Conservation (phyloP, 208 protist species). For the Tetramitus jugosus region DNA sequence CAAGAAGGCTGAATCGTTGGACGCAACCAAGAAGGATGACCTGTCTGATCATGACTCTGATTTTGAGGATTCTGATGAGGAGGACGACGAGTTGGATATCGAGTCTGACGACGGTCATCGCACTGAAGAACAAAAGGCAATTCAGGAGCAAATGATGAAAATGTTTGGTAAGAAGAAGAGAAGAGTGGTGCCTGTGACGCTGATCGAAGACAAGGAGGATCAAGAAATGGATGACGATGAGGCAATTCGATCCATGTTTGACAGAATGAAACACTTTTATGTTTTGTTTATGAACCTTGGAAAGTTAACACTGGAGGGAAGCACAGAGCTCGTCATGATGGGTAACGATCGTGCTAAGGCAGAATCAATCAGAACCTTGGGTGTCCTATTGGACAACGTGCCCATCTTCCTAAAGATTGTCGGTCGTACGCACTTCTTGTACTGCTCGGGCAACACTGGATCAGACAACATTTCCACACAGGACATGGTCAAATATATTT, state of each 20-base stretch:
- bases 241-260: too few relatives aligned
- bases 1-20: neutral
- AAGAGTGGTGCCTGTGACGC: neutral
- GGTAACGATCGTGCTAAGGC: neutral
- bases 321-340: neutral
- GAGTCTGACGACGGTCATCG: neutral
- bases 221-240: neutral
- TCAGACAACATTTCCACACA: neutral
- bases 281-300: neutral
- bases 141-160: neutral
- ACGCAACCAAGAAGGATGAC: neutral
- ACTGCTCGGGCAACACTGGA: neutral
- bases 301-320: neutral
- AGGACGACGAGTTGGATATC: neutral
- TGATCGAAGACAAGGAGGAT: too few relatives aligned
- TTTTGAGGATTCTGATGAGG: neutral
- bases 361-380: neutral
- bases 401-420: neutral
- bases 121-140: neutral
- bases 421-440: neutral
- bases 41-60: constrained; percentile 14
- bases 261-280: neutral
- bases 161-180: neutral
- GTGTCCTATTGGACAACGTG: neutral
- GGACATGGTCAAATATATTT: too few relatives aligned